Base-by-base conservation (phyloP, 148 eudicot species). In the Amaranthus palmeri region DNA sequence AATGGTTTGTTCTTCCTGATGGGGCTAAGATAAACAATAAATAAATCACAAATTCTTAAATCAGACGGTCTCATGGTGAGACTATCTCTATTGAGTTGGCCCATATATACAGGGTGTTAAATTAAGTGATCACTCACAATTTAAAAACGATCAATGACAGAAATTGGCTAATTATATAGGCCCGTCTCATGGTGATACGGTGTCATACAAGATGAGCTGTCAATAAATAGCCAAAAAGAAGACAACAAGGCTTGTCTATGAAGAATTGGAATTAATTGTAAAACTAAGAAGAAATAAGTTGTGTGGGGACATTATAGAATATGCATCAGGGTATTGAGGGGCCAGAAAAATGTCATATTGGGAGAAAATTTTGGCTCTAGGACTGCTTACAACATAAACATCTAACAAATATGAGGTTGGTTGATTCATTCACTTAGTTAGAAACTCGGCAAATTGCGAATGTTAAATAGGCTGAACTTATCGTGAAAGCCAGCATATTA, bases 391-490 rank as follows among this genome's bases (percentile, higher is more conserved):
- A 49, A 76, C 82, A 54, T 64, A 14, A 79, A 69, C 77, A 83
- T 78, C 58, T 40, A 81, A 46, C 78, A 75, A 79, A 71, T 84
- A 80, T 72, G 56, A 54, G 43, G 80, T 71, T 73, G 73, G 79
- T 72, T 78, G 83, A 74, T 72, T 45, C 74, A 80, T 77, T 83
- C 55, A n/a, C n/a, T n/a, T n/a, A n/a, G n/a, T n/a, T n/a, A n/a
- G n/a, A 41, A 17, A 69, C 42, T 74, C 6, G 7, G 59, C 36
- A 74, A 74, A 79, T 64, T 74, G 72, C 81, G 70, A 70, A n/a
- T n/a, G n/a, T n/a, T n/a, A n/a, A n/a, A n/a, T n/a, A n/a, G n/a
- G n/a, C n/a, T n/a, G n/a, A n/a, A n/a, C n/a, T n/a, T n/a, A n/a
- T n/a, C n/a, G n/a, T n/a, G n/a, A n/a, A n/a, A n/a, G n/a, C n/a